phyloP scores from a whole-genome alignment of 768 basidiomycete genomes.

The Termitomyces heimii region DNA sequence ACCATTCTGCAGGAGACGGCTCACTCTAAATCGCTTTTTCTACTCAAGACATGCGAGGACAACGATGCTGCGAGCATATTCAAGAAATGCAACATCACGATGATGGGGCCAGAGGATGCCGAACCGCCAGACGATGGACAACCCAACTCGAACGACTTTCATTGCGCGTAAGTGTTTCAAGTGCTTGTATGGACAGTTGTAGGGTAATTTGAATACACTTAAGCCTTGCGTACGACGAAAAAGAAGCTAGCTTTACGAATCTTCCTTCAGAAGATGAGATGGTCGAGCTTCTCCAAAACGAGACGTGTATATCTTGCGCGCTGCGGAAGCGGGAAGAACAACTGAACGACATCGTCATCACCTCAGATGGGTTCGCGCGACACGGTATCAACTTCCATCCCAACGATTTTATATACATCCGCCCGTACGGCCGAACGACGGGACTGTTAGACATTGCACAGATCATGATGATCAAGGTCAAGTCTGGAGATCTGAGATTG shows the following conservation, averaged over 20 bases:
- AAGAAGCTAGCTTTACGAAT: conserved; percentile 39
- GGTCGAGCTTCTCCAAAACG: conserved; percentile 20
- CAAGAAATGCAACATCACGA: conserved; percentile 47
- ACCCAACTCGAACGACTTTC: conserved; percentile 42
- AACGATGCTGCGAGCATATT: conserved; percentile 50
- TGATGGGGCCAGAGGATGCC: conserved; percentile 31
- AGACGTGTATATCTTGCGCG: conserved; percentile 49
- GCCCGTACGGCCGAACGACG: conserved; percentile 17
- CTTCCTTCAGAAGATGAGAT: conserved; percentile 29
- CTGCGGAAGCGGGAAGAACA: conserved; percentile 21
- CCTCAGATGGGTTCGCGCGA: conserved; percentile 31
- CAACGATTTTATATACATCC: conserved; percentile 58
- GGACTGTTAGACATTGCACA: conserved; percentile 49
- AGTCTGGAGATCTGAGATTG: conserved; percentile 18
- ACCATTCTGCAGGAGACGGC: conserved; percentile 63
- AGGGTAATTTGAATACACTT: neutral
- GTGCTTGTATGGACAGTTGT: neutral
- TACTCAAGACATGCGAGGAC: conserved; percentile 51
- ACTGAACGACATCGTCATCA: conserved; percentile 17
- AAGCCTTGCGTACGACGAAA: conserved; percentile 50
- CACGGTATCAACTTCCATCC: conserved; percentile 46
- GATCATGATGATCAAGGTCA: conserved; percentile 31
- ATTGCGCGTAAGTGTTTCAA: conserved; percentile 40
- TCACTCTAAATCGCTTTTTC: conserved; percentile 55
- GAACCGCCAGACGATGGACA: conserved; percentile 42